phyloP scores from a whole-genome alignment of 768 basidiomycete genomes.

The Megacollybia marginata region DNA sequence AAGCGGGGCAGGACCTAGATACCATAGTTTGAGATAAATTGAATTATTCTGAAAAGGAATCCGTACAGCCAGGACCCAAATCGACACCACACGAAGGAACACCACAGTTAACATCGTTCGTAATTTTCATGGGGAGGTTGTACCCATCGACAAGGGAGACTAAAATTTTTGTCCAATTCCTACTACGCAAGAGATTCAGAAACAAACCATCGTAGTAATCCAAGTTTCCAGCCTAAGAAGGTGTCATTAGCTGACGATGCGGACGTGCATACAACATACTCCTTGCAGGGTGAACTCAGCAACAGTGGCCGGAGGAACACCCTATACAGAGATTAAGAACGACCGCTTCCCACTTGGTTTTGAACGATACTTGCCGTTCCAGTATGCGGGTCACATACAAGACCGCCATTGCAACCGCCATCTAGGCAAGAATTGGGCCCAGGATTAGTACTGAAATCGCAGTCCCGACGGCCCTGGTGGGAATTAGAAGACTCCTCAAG shows the following conservation, averaged over 20 bases:
- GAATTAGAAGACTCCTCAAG: background rate
- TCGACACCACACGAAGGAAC: constrained; percentile 38
- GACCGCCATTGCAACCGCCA: constrained; percentile 67
- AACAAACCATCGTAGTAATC: constrained; percentile 34
- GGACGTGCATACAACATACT: background rate
- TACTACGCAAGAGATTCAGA: background rate
- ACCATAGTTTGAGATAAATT: background rate
- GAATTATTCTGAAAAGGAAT: too few species aligned
- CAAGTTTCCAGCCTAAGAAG: constrained; percentile 6
- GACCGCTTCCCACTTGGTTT: background rate
- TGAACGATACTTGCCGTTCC: constrained; percentile 33
- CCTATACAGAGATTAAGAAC: constrained; percentile 10
- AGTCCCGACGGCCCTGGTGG: constrained; percentile 53
- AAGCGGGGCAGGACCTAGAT: constrained; percentile 12
- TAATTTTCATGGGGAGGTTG: constrained; percentile 36
- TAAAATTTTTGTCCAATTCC: constrained; percentile 8
- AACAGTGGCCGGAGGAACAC: constrained; percentile 39
- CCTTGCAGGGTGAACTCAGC: constrained; percentile 36
- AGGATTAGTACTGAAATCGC: constrained; percentile 47
- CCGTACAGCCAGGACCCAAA: constrained; percentile 31
- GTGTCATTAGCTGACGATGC: too few species aligned
- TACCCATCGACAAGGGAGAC: constrained; percentile 45
- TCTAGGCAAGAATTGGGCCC: constrained; percentile 54
- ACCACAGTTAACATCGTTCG: constrained; percentile 29
- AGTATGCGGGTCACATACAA: constrained; percentile 43